Evolutionary conservation across 2,329 filamentous ascomycete species (phyloP).

Genomic region (Aureobasidium sp.): DNA sequence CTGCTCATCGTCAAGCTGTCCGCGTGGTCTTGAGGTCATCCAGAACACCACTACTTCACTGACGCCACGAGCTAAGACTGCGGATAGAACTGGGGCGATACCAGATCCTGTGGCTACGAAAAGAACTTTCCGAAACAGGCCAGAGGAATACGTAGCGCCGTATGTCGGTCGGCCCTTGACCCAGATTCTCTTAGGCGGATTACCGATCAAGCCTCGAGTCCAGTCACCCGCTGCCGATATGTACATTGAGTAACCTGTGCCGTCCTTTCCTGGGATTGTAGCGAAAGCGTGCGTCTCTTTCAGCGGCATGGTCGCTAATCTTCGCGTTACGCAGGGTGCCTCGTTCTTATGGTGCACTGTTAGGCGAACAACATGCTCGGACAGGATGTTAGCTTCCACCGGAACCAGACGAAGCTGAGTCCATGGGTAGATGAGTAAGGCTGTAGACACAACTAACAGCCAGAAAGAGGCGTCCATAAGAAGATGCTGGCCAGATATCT

Average conservation of each 20-base stretch:
- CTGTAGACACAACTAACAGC: constrained; percentile 58
- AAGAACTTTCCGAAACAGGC: too few species aligned
- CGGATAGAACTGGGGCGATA: too few species aligned
- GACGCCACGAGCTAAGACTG: too few species aligned
- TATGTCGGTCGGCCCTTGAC: too few species aligned
- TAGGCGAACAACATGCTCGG: constrained; percentile 64
- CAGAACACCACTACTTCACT: too few species aligned
- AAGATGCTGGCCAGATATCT: constrained; percentile 27
- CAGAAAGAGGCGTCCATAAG: constrained; percentile 55
- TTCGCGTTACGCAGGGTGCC: constrained; percentile 32
- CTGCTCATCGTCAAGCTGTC: too few species aligned
- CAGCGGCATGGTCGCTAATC: constrained; percentile 56
- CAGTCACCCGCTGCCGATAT: constrained; percentile 70
- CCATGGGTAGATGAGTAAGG: constrained; percentile 66
- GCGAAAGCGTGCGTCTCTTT: constrained; percentile 71
- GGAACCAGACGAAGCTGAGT: constrained; percentile 57
- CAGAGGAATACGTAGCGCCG: too few species aligned
- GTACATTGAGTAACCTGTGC: constrained; percentile 58
- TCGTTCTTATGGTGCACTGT: constrained; percentile 32
- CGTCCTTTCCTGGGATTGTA: constrained; percentile 55
- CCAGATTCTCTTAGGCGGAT: constrained; percentile 57
- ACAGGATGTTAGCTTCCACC: constrained; percentile 56
- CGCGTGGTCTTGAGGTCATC: too few species aligned
- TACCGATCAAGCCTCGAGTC: constrained; percentile 57
- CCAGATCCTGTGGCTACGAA: too few species aligned